These are phyloP conservation scores for Phytophthora vignae DNA, from an alignment of 352 stramenopile genomes.

Conservation along the genomic window DNA sequence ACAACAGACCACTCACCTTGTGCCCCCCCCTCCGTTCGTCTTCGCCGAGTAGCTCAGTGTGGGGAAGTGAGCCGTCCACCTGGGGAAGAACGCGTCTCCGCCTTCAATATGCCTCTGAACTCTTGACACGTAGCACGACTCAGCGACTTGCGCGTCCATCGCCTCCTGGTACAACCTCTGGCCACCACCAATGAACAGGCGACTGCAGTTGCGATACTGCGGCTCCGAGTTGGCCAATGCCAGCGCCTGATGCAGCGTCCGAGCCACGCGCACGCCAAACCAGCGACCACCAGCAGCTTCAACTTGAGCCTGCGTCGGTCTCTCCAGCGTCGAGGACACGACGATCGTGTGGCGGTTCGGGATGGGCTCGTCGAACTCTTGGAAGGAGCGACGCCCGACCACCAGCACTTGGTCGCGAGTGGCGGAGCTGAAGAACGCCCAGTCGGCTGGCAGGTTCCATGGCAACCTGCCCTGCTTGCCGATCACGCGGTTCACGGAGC, in stretches of 20 bases:
- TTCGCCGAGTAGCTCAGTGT: constrained; percentile 44
- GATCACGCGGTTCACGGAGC: constrained; percentile 76
- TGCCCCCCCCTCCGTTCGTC: constrained; percentile 29
- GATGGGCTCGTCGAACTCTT: constrained; percentile 56
- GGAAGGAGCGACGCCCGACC: constrained; percentile 67
- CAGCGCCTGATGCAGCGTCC: constrained; percentile 56
- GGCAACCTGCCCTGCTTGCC: constrained; percentile 58
- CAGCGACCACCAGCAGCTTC: constrained; percentile 6
- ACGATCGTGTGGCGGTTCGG: constrained; percentile 70
- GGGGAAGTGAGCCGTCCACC: constrained; percentile 56
- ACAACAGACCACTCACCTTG: constrained; percentile 21
- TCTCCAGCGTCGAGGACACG: constrained; percentile 37
- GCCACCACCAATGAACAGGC: constrained; percentile 73
- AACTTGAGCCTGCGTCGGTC: constrained; percentile 3
- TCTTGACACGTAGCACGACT: constrained; percentile 72
- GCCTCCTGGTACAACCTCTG: constrained; percentile 70
- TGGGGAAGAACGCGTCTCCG: constrained; percentile 68
- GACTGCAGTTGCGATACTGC: constrained; percentile 46
- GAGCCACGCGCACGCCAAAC: constrained; percentile 39
- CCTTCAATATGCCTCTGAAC: constrained; percentile 54
- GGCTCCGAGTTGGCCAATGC: constrained; percentile 38
- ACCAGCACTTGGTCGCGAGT: constrained; percentile 68
- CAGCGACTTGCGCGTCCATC: constrained; percentile 45
- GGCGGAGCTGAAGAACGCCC: constrained; percentile 71
- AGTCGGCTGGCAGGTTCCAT: constrained; percentile 72